Base-by-base conservation (phyloP, 345 rosid genomes). In the Dimocarpus longan region DNA sequence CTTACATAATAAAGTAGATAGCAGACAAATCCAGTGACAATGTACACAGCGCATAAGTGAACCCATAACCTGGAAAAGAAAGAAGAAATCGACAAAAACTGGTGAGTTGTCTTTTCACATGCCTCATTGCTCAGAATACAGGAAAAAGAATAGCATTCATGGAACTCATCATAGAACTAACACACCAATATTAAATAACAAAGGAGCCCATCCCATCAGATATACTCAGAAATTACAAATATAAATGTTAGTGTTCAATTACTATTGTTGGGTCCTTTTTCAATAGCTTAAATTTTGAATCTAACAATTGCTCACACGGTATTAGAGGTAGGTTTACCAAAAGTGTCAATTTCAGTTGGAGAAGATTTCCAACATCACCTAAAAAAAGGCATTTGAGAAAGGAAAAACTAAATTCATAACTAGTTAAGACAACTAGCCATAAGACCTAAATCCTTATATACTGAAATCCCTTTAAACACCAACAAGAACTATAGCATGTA, bases 21-120 rank as follows among this genome's bases (percentile, higher is more conserved):
- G 80, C 96, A 93, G 75, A 92, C 88, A 68, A 89, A 92, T 73
- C 78, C 86, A 73, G 99, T 89, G 75, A 93, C 87, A 74, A 85
- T 76, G 85, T 95, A 95, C 68, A 92, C 92, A 76, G 94, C 91
- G 70, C 84, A 76, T 75, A 95, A 95, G 89, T 95, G 99, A 89
- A 93, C 76, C 99, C 99, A 95, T 73, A 95, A 91, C 93, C 99
- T 95, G 87, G 74, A 77, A 80, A 79, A 77, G 79, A 74, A 57
- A 82, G 65, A 60, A 60, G 65, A 21, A 60, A 60, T 10, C 42
- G 80, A 68, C 74, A 70, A 83, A 86, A 82, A 73, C 62, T 54
- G 21, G 28, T 77, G 48, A 77, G 78, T 75, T 48, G 83, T 72
- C 22, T 67, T 40, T 39, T 8, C 42, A 75, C 21, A 71, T 71